Evolutionary conservation across 257 asterid genomes (phyloP).

Genomic region (Przewalskia tangutica): DNA sequence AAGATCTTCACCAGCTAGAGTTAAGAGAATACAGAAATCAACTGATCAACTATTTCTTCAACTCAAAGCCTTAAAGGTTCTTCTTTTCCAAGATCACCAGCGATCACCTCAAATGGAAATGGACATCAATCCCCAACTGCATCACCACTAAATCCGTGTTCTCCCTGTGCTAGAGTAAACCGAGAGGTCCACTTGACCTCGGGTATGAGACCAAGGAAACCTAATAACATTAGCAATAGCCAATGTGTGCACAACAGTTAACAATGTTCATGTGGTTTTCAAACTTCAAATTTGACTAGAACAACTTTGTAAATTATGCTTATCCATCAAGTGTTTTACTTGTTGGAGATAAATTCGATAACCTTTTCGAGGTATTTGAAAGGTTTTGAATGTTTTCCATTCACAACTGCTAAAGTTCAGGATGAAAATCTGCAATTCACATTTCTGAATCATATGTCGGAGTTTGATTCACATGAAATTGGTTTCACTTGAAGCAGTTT

Average conservation of each 20-base stretch:
- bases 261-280: neutral
- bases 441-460: neutral
- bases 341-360: neutral
- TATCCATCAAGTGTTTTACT: neutral
- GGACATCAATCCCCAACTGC: conserved; percentile 24
- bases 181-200: conserved; percentile 16
- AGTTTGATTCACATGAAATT: neutral
- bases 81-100: conserved; percentile 19
- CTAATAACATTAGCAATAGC: neutral
- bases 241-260: neutral
- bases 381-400: neutral
- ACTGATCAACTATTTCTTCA: conserved; percentile 37
- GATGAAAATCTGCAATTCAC: neutral
- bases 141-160: conserved; percentile 39
- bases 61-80: conserved; percentile 7
- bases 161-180: conserved; percentile 21
- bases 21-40: conserved; percentile 13
- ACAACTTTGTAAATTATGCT: neutral
- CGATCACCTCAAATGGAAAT: conserved; percentile 12
- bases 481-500: neutral
- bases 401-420: neutral
- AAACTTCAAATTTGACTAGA: neutral
- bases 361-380: neutral
- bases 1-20: conserved; percentile 34
- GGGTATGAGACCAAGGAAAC: conserved; percentile 14